A percentile compares a stretch with the other conserved stretches of the same genome.
Evolutionary conservation across 345 rosid genomes (phyloP).

Genomic region (Dovyalis caffra): DNA sequence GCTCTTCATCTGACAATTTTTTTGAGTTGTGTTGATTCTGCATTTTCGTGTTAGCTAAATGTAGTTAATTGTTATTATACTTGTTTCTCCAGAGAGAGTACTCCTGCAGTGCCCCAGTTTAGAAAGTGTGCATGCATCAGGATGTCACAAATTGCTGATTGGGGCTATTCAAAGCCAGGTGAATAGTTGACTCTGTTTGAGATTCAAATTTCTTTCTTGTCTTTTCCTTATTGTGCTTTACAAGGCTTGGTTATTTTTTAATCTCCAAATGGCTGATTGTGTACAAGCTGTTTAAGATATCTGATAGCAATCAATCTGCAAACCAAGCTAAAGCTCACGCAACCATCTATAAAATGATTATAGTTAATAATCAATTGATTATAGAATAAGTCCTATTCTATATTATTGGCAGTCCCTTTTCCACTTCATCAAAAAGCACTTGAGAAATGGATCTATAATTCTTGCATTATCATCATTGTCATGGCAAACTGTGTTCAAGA

Average conservation of each 20-base stretch:
- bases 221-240: neutral
- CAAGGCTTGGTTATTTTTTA: neutral
- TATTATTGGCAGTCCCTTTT: neutral
- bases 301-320: neutral
- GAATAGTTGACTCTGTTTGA: slow-evolving; percentile 17
- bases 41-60: neutral
- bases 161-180: slow-evolving; percentile 79
- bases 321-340: neutral
- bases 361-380: no score
- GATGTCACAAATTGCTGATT: slow-evolving; percentile 62
- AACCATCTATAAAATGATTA: neutral
- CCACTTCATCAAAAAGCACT: neutral
- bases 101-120: slow-evolving; percentile 87
- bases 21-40: slow-evolving; percentile 5
- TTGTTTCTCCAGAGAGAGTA: slow-evolving; percentile 49
- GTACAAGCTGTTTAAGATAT: neutral
- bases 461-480: neutral
- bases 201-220: neutral
- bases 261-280: neutral
- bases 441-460: neutral
- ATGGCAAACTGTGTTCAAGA: neutral
- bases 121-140: slow-evolving; percentile 74
- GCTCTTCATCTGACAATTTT: neutral
- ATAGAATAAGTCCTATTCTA: neutral
- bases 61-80: neutral